Conservation (phyloP, 768 basidiomycete species). For the Collybia mongolica region DNA sequence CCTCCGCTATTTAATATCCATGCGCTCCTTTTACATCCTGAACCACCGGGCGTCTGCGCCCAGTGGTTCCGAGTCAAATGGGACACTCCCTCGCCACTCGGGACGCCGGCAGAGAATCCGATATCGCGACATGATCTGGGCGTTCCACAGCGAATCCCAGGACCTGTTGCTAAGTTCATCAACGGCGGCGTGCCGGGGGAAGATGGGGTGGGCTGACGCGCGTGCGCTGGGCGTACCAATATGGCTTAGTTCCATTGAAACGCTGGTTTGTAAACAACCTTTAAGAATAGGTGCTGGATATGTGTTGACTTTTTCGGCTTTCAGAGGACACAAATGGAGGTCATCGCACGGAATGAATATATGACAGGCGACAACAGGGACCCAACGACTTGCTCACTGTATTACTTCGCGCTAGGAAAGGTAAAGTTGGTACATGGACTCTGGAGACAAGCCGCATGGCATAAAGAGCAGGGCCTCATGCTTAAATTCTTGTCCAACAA, state of each 20-base stretch:
- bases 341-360: slow-evolving; percentile 90
- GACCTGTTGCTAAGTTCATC: slow-evolving; percentile 76
- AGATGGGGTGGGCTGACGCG: slow-evolving; percentile 90
- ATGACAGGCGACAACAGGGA: slow-evolving; percentile 86
- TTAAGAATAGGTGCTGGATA: slow-evolving; percentile 1
- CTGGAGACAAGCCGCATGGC: slow-evolving; percentile 95
- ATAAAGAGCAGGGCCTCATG: slow-evolving; percentile 87
- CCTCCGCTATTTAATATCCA: slow-evolving; percentile 87
- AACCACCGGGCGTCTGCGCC: slow-evolving; percentile 60
- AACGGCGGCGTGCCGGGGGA: slow-evolving; percentile 70
- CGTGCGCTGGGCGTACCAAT: slow-evolving; percentile 81
- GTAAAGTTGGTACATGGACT: slow-evolving; percentile 89
- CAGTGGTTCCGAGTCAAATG: slow-evolving; percentile 44
- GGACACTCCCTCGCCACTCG: slow-evolving; percentile 39
- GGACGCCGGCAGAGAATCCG: slow-evolving; percentile 76
- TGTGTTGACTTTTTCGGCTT: slow-evolving; percentile 1
- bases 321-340: slow-evolving; percentile 83
- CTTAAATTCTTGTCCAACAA: slow-evolving; percentile 91
- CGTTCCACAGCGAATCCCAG: slow-evolving; percentile 93
- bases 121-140: slow-evolving; percentile 96
- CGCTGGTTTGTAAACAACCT: slow-evolving; percentile 54
- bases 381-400: slow-evolving; percentile 85
- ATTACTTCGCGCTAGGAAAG: slow-evolving; percentile 95
- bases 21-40: slow-evolving; percentile 88
- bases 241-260: slow-evolving; percentile 81